Evolutionary conservation across 2,329 filamentous ascomycete species (phyloP).

Genomic region (Pseudogymnoascus sp.): DNA sequence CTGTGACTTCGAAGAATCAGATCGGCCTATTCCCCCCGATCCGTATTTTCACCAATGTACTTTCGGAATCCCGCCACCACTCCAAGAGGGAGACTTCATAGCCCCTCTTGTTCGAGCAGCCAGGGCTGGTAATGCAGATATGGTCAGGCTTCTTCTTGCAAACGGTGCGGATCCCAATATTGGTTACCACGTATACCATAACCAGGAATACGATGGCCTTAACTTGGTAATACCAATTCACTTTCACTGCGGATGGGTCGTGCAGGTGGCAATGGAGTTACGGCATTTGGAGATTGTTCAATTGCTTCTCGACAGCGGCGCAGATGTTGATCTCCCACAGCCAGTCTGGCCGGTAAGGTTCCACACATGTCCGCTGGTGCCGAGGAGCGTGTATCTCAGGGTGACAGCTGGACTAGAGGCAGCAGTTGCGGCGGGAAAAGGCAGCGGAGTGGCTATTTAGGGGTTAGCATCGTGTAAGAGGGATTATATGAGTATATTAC

Average conservation of each 20-base stretch:
- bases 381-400: not conserved
- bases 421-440: not conserved
- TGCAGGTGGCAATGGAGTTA: not conserved
- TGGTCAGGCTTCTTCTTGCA: slow-evolving; percentile 18
- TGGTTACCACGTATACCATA: slow-evolving; percentile 15
- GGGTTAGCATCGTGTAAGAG: not conserved
- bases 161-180: slow-evolving; percentile 18
- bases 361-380: not conserved
- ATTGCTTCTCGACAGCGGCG: not conserved
- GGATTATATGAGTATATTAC: not conserved
- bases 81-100: slow-evolving; percentile 11
- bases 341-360: not conserved
- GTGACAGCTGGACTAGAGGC: not conserved
- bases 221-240: not conserved
- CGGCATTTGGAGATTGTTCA: not conserved
- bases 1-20: slow-evolving; percentile 21
- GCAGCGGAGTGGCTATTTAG: not conserved
- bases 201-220: not conserved
- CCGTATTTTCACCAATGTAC: not conserved
- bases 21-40: slow-evolving; percentile 14
- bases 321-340: not conserved
- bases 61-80: not conserved
- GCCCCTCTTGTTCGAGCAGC: slow-evolving; percentile 15
- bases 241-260: not conserved
- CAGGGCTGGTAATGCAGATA: slow-evolving; percentile 14